phyloP scores from a whole-genome alignment of 2,329 filamentous ascomycete species.

The Fusarium foetens region DNA sequence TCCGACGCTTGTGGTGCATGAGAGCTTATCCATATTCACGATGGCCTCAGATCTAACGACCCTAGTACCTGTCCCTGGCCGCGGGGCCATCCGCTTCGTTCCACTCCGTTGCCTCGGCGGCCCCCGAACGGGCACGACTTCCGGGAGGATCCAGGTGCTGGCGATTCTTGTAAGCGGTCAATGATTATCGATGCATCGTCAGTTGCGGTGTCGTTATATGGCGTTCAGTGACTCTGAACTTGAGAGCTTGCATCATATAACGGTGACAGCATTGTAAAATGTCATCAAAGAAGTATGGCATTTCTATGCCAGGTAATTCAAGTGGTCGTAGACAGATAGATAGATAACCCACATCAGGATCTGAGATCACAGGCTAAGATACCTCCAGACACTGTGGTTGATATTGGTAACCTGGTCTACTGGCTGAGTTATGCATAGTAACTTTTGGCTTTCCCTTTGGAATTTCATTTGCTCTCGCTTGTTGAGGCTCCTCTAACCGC shows the following conservation, averaged over 20 bases:
- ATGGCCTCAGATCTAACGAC: slow-evolving; percentile 32
- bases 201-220: not conserved
- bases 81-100: slow-evolving; percentile 28
- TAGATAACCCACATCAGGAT: not conserved
- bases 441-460: not conserved
- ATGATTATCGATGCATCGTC: not conserved
- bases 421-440: not conserved
- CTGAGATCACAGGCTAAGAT: not conserved
- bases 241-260: no score
- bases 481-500: not conserved
- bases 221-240: not conserved
- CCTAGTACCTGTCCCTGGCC: slow-evolving; percentile 25
- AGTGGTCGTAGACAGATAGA: not conserved
- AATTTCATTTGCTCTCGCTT: not conserved
- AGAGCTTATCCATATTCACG: slow-evolving; percentile 29
- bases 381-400: not conserved
- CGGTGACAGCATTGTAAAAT: not conserved
- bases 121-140: slow-evolving; percentile 12
- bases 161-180: not conserved
- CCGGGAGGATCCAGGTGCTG: slow-evolving; percentile 8
- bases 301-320: not conserved
- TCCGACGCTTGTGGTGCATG: slow-evolving; percentile 1
- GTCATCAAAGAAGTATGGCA: not conserved
- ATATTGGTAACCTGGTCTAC: not conserved
- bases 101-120: slow-evolving; percentile 21